Base-by-base conservation (phyloP, 768 basidiomycete genomes). In the Pulveroboletus sp. region DNA sequence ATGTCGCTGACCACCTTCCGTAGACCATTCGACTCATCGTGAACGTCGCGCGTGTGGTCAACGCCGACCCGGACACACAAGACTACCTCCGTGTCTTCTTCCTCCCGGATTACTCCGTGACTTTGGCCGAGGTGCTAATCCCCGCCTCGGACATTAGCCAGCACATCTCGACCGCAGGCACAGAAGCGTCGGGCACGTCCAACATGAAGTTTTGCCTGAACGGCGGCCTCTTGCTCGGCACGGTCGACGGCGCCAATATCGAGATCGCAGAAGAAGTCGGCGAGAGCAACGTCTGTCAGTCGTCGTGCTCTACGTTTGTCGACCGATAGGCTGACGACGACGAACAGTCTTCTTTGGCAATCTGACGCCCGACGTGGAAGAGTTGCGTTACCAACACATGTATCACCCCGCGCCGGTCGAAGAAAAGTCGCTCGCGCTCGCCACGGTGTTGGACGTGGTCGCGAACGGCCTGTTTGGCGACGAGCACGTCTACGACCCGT, bases 201-300 rank as follows among this genome's bases (percentile, higher is more conserved):
- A 90, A 89, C 71, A 88, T 89, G 86, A 89, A 88, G 69, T 92
- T 97, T 70, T 89, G 88, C 59, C 65, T 95, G 44, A 93, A 93
- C 59, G 95, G 95, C 31, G 93, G 92, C 19, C 72, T 97, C 41
- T 73, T 97, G 13, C 68, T 94, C 40, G 93, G 91, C 39, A 93
- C 92, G 24, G 88, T 89, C 72, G 92, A 99, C 70, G 95, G 95
- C 47, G 95, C 95, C 17, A 94, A 92, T 61, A 92, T 93, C 51
- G 94, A 97, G 73, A 97, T 98, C 56, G 93, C 91, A 5, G 92
- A 97, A 62, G 93, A 96, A 66, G 86, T 93, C 40, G 95, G 94
- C 26, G 90, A 93, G 63, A 83, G 79, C 61, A 91, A 95, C 65
- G 92, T 93, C 61, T 93, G 89, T 89, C 42, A 50, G 13, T 6